phyloP scores from a whole-genome alignment of 2,329 filamentous ascomycete species.

The Neofusicoccum laricinum region DNA sequence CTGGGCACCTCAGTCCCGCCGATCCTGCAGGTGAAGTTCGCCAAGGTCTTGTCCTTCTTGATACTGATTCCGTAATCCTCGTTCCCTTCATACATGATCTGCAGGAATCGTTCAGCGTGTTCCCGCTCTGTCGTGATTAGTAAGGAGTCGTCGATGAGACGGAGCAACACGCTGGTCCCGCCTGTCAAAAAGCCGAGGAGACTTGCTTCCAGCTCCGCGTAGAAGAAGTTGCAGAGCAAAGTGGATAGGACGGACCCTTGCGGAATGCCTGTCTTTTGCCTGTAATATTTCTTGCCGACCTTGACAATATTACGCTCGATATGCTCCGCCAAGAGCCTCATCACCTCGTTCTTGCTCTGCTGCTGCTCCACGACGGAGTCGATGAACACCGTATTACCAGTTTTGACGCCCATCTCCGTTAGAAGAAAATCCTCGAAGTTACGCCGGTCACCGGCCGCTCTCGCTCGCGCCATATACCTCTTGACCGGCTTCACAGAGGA shows the following conservation, averaged over 20 bases:
- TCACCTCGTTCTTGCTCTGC: slow-evolving; percentile 58
- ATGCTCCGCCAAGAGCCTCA: slow-evolving; percentile 73
- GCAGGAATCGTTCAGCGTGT: slow-evolving; percentile 70
- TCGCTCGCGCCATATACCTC: slow-evolving; percentile 42
- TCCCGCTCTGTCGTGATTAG: slow-evolving; percentile 70
- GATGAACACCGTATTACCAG: slow-evolving; percentile 71
- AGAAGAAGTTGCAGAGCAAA: slow-evolving; percentile 91
- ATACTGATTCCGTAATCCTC: slow-evolving; percentile 77
- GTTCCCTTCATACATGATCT: slow-evolving; percentile 75
- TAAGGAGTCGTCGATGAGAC: slow-evolving; percentile 90
- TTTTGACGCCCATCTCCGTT: slow-evolving; percentile 24
- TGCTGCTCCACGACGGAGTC: slow-evolving; percentile 61
- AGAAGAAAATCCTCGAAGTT: slow-evolving; percentile 21
- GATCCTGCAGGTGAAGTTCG: slow-evolving; percentile 73
- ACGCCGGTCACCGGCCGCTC: slow-evolving; percentile 26
- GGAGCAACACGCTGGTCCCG: slow-evolving; percentile 65
- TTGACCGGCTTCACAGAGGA: slow-evolving; percentile 28
- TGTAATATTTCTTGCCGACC: slow-evolving; percentile 83
- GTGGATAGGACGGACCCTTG: slow-evolving; percentile 89
- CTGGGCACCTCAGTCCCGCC: slow-evolving; percentile 21
- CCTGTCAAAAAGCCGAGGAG: slow-evolving; percentile 64
- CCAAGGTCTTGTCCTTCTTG: slow-evolving; percentile 73
- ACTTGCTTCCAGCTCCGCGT: slow-evolving; percentile 76
- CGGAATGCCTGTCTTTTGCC: slow-evolving; percentile 85
- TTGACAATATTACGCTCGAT: slow-evolving; percentile 82